Evolutionary conservation across 2,329 filamentous ascomycete species (phyloP).

Genomic region (Drechslerella dactyloides): DNA sequence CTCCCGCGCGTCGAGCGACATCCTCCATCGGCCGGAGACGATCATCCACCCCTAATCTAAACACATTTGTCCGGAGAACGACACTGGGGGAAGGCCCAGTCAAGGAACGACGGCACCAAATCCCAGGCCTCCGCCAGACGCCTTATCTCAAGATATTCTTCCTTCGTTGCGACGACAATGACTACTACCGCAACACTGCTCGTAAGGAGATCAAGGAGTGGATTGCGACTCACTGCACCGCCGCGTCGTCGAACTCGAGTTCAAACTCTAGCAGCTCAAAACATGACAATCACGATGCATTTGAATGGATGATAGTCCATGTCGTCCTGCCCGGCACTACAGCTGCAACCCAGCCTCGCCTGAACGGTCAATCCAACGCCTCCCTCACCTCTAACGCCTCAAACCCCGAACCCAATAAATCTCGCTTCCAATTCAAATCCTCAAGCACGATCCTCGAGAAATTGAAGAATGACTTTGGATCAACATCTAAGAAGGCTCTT

Average conservation of each 20-base stretch:
- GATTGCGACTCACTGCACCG: slow-evolving; percentile 77
- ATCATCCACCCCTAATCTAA: slow-evolving; percentile 51
- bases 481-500: slow-evolving; percentile 70
- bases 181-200: slow-evolving; percentile 82
- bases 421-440: slow-evolving; percentile 77
- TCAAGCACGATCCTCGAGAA: slow-evolving; percentile 88
- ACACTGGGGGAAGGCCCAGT: slow-evolving; percentile 28
- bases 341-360: slow-evolving; percentile 76
- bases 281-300: slow-evolving; percentile 93
- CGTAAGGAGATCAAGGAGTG: slow-evolving; percentile 84
- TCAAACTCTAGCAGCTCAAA: slow-evolving; percentile 63
- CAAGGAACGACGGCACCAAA: slow-evolving; percentile 83
- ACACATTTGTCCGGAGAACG: slow-evolving; percentile 35
- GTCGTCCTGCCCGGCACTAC: slow-evolving; percentile 86
- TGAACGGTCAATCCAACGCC: slow-evolving; percentile 62
- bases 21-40: slow-evolving; percentile 27
- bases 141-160: slow-evolving; percentile 92
- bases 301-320: slow-evolving; percentile 92
- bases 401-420: slow-evolving; percentile 68
- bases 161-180: slow-evolving; percentile 92
- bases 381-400: slow-evolving; percentile 52
- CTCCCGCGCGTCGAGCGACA: slow-evolving; percentile 16
- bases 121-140: slow-evolving; percentile 87
- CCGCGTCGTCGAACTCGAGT: slow-evolving; percentile 63
- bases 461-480: slow-evolving; percentile 86